phyloP scores from a whole-genome alignment of 2,329 filamentous ascomycete genomes.

The Pseudogymnoascus sp. region DNA sequence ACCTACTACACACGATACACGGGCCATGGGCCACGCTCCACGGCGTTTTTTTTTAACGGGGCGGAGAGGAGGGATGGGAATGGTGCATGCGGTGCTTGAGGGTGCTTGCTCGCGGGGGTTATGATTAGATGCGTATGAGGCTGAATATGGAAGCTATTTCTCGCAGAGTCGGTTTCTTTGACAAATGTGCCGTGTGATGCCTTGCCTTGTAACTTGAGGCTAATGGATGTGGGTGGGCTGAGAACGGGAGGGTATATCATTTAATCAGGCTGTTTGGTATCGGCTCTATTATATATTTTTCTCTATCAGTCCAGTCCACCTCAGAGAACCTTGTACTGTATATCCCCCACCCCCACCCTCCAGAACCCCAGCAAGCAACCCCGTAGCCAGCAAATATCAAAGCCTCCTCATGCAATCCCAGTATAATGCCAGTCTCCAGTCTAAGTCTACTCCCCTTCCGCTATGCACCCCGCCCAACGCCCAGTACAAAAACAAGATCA shows the following conservation, averaged over 20 bases:
- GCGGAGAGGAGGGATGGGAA: not conserved
- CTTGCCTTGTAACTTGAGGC: not conserved
- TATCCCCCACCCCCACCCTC: not conserved
- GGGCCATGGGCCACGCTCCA: not conserved
- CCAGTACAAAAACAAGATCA: not conserved
- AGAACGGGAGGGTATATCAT: not conserved
- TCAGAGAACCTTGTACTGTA: not conserved
- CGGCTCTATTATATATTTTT: not conserved
- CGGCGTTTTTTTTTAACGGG: not conserved
- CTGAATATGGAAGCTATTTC: conserved; percentile 1
- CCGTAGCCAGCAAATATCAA: not conserved
- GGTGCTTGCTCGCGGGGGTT: not conserved
- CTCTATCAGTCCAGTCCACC: not conserved
- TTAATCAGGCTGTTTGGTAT: not conserved
- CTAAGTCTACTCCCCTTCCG: not conserved
- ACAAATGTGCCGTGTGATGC: not conserved
- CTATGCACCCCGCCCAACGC: not conserved
- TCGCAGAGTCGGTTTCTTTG: not conserved
- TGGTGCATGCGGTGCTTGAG: not conserved
- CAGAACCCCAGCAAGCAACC: not conserved
- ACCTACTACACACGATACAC: not conserved
- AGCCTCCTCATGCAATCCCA: not conserved
- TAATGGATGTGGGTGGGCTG: not conserved
- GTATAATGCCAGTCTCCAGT: not conserved
- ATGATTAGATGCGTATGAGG: conserved; percentile 1